A percentile compares a stretch with the other conserved stretches of the same genome.
These are phyloP conservation scores for Lithospermum erythrorhizon DNA, from an alignment of 257 asterid species.

Conservation along the genomic window DNA sequence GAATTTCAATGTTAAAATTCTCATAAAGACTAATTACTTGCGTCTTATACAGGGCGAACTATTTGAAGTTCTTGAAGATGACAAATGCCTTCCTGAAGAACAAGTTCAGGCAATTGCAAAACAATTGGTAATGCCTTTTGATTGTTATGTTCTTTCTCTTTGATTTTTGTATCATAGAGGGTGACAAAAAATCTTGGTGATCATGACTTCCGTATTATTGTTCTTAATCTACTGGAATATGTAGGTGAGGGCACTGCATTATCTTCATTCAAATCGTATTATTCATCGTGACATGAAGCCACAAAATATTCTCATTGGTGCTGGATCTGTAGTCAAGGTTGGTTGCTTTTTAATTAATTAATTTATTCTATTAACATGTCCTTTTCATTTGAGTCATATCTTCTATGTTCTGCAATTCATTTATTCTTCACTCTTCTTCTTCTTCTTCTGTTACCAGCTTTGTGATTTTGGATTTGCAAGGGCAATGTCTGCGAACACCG, in stretches of 20 bases:
- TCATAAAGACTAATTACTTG: constrained; percentile 8
- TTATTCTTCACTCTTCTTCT: constrained; percentile 10
- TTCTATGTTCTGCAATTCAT: constrained; percentile 1
- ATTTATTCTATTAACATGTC: not conserved
- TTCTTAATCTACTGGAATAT: constrained; percentile 9
- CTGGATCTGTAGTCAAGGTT: constrained; percentile 94
- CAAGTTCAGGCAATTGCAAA: constrained; percentile 99
- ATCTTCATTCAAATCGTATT: constrained; percentile 94
- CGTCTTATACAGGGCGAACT: constrained; percentile 69
- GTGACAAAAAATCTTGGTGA: not conserved
- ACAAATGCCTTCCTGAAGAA: constrained; percentile 95
- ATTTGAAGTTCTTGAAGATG: constrained; percentile 96
- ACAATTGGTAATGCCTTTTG: constrained; percentile 56
- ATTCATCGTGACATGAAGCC: constrained; percentile 99
- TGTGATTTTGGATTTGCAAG: constrained; percentile 98
- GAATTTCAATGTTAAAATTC: not conserved
- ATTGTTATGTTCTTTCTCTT: not conserved
- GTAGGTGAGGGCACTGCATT: constrained; percentile 88
- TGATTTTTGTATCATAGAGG: not conserved
- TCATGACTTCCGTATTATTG: not conserved
- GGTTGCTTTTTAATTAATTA: constrained; percentile 4
- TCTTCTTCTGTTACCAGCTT: constrained; percentile 39
- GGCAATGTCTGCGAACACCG: constrained; percentile 95
- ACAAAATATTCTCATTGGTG: constrained; percentile 91
- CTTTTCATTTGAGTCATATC: not conserved